Conservation (phyloP, 163 green algal genomes). For the Prototheca cutis region DNA sequence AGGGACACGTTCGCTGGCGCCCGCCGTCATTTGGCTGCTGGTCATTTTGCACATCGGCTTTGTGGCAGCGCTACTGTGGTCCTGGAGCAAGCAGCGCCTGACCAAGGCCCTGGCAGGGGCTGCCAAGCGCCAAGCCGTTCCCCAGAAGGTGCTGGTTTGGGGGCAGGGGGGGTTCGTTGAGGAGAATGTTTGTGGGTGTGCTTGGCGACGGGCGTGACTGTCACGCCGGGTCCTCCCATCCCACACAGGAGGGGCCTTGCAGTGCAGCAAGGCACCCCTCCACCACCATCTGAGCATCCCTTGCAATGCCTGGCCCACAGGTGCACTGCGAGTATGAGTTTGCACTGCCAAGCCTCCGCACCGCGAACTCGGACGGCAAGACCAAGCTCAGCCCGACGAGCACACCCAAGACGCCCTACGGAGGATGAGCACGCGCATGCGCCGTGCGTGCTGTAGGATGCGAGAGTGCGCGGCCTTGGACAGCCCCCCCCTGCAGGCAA, state of each 20-base stretch:
- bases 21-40: conserved; percentile 8
- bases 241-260: not conserved
- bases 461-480: too few relatives aligned
- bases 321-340: conserved; percentile 7
- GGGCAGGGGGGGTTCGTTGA: too few relatives aligned
- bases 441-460: too few relatives aligned
- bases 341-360: not conserved
- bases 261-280: not conserved
- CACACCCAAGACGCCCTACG: too few relatives aligned
- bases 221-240: too few relatives aligned
- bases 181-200: too few relatives aligned
- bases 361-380: too few relatives aligned
- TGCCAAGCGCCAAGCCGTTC: not conserved
- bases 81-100: not conserved
- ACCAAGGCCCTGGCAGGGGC: not conserved
- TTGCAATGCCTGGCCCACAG: not conserved
- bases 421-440: too few relatives aligned
- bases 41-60: conserved; percentile 10
- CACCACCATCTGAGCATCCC: not conserved
- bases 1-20: not conserved
- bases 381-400: too few relatives aligned
- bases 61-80: not conserved
- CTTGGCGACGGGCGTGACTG: too few relatives aligned
- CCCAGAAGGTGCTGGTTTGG: conserved; percentile 6
- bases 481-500: too few relatives aligned